Conservation (phyloP, 768 basidiomycete genomes). For the Austroboletus festivus region DNA sequence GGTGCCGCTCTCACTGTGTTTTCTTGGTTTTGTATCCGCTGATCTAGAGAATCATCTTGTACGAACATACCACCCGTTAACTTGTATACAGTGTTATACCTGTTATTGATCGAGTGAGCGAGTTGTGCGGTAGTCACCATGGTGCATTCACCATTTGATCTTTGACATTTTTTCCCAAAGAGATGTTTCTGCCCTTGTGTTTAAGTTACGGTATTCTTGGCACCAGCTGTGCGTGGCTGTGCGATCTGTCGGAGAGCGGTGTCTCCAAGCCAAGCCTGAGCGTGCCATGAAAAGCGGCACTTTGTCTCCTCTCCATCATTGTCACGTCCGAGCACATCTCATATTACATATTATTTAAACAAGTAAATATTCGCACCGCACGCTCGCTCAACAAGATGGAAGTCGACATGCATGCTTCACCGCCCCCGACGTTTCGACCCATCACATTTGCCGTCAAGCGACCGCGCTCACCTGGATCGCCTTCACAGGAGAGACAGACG, state of each 20-base stretch:
- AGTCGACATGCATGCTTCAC: constrained; percentile 44
- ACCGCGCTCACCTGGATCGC: constrained; percentile 55
- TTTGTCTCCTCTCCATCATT: constrained; percentile 5
- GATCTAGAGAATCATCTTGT: constrained; percentile 9
- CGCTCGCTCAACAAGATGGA: no score
- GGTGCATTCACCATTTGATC: no score
- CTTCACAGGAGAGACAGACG: constrained; percentile 50
- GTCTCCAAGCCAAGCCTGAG: neutral
- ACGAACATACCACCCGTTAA: constrained; percentile 5
- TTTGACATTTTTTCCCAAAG: no score
- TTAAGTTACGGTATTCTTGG: no score
- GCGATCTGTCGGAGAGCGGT: neutral
- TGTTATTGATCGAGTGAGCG: no score
- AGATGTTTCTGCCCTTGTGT: no score
- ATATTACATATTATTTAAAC: no score
- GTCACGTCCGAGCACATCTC: no score
- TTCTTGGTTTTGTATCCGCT: neutral
- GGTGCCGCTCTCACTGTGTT: constrained; percentile 5
- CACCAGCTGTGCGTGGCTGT: constrained; percentile 5
- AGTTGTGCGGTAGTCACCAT: no score
- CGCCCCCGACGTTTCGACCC: constrained; percentile 38
- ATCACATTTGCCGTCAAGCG: constrained; percentile 44
- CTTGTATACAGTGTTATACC: constrained; percentile 6
- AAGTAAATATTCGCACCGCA: no score
- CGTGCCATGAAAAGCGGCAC: neutral